Evolutionary conservation across 768 basidiomycete species (phyloP).

Genomic region (Termitomyces sp.): DNA sequence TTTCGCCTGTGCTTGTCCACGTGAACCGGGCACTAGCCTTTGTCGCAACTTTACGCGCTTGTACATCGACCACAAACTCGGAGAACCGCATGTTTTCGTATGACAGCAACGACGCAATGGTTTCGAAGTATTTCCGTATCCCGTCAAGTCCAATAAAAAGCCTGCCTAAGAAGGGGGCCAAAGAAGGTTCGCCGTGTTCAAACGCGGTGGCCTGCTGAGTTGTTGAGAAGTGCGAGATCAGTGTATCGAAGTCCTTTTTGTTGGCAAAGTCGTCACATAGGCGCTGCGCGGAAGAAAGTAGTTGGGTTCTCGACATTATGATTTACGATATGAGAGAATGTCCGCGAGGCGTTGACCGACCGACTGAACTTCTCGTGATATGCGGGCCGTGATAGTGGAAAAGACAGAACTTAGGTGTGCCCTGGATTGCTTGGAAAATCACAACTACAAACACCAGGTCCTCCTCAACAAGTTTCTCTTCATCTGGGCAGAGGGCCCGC

Average conservation of each 20-base stretch:
- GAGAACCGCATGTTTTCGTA: constrained; percentile 51
- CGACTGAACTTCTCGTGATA: too few relatives aligned
- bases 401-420: too few relatives aligned
- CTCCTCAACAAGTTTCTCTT: too few relatives aligned
- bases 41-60: constrained; percentile 44
- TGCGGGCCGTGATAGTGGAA: too few relatives aligned
- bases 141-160: constrained; percentile 38
- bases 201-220: constrained; percentile 35
- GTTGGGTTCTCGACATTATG: constrained; percentile 4
- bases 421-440: too few relatives aligned
- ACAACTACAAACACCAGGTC: too few relatives aligned
- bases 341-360: not conserved
- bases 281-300: constrained; percentile 37
- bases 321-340: not conserved
- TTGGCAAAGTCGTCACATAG: constrained; percentile 51
- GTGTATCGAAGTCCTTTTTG: constrained; percentile 31
- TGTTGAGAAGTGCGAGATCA: constrained; percentile 48
- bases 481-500: too few relatives aligned
- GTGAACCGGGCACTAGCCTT: constrained; percentile 52
- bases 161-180: constrained; percentile 60
- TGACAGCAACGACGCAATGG: constrained; percentile 37
- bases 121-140: constrained; percentile 43
- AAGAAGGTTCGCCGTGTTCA: constrained; percentile 48
- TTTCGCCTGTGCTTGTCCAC: constrained; percentile 46
- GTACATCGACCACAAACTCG: constrained; percentile 49